Evolutionary conservation across 257 asterid genomes (phyloP).

Genomic region (Asclepias syriaca): DNA sequence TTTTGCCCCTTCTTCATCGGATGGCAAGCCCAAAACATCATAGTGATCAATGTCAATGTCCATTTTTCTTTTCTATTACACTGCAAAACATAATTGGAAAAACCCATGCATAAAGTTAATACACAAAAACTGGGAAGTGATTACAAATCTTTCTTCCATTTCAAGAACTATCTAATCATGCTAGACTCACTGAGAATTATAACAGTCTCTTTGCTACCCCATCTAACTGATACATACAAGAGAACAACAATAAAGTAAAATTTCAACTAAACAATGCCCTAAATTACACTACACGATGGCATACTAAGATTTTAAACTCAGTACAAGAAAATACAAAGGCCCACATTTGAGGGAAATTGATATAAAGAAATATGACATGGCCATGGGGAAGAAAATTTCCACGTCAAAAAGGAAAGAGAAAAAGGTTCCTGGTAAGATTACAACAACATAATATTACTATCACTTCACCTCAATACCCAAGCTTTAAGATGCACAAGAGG

Average conservation of each 20-base stretch:
- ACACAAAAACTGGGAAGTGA: neutral
- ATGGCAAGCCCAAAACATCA: constrained; percentile 54
- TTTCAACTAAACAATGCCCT: neutral
- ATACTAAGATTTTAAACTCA: neutral
- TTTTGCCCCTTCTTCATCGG: constrained; percentile 67
- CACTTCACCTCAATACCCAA: too few relatives aligned
- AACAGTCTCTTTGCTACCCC: neutral
- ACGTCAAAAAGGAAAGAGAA: too few relatives aligned
- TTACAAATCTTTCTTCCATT: neutral
- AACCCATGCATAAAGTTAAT: neutral
- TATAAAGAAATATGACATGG: too few relatives aligned
- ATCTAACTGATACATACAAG: neutral
- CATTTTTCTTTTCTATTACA: constrained; percentile 25
- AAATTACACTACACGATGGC: neutral
- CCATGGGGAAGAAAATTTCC: too few relatives aligned
- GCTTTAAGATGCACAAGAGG: too few relatives aligned
- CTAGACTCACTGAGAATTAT: neutral
- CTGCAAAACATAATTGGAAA: too few relatives aligned
- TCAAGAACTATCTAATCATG: neutral
- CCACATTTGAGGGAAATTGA: too few relatives aligned
- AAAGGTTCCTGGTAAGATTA: too few relatives aligned
- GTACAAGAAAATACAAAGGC: too few relatives aligned
- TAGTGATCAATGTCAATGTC: constrained; percentile 61
- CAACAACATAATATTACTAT: too few relatives aligned
- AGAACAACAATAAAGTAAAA: neutral